These are phyloP conservation scores for Acidomyces sp. DNA, from an alignment of 495 filamentous ascomycete genomes.

Conservation along the genomic window DNA sequence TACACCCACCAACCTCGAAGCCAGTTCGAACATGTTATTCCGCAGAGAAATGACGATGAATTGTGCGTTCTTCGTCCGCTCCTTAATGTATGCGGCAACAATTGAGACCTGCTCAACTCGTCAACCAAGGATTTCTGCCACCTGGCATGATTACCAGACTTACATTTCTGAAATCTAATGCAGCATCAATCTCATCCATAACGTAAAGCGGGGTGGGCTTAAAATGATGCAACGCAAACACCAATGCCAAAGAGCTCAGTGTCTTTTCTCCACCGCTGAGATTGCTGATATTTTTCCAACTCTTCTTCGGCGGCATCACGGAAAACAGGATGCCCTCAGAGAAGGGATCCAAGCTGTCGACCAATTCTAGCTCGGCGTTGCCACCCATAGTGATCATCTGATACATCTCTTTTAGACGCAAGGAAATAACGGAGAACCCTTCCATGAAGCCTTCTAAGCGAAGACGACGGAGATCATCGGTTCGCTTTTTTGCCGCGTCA, in stretches of 20 bases:
- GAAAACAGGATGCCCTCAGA: slow-evolving; percentile 91
- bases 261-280: slow-evolving; percentile 95
- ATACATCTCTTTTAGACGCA: slow-evolving; percentile 98
- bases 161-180: slow-evolving; percentile 93
- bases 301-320: slow-evolving; percentile 99
- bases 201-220: slow-evolving; percentile 96
- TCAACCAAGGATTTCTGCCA: slow-evolving; percentile 7
- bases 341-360: slow-evolving; percentile 91
- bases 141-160: slow-evolving; percentile 34
- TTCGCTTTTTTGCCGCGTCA: slow-evolving; percentile 74
- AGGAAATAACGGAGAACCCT: slow-evolving; percentile 87
- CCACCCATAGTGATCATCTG: slow-evolving; percentile 99
- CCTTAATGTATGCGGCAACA: slow-evolving; percentile 96
- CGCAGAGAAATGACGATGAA: slow-evolving; percentile 96
- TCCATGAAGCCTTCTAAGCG: slow-evolving; percentile 97
- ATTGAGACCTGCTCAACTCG: slow-evolving; percentile 94
- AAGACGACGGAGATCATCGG: slow-evolving; percentile 78
- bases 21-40: slow-evolving; percentile 99
- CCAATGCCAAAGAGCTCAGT: slow-evolving; percentile 78
- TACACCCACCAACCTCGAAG: slow-evolving; percentile 80
- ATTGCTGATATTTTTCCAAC: slow-evolving; percentile 98
- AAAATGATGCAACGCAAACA: slow-evolving; percentile 96
- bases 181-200: slow-evolving; percentile 99
- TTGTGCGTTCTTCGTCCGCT: slow-evolving; percentile 96
- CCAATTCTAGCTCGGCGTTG: slow-evolving; percentile 92